Conservation (phyloP, 2,329 filamentous ascomycete species). For the Verticillium nonalfalfae region DNA sequence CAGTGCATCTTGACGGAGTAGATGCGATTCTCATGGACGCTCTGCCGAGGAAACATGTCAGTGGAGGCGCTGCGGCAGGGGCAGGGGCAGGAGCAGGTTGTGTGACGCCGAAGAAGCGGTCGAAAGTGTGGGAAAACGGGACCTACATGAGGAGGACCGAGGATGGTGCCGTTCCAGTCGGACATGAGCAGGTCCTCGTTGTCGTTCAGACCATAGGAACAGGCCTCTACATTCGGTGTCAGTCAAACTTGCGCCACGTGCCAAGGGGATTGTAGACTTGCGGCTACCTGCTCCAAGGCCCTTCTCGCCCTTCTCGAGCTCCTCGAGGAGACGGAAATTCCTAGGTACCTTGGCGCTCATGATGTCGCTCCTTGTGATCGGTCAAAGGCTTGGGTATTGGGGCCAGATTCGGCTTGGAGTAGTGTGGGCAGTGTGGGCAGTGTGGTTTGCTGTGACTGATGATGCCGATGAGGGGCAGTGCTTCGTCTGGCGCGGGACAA, state of each 20-base stretch:
- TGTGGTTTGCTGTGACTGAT: constrained; percentile 5
- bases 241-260: neutral
- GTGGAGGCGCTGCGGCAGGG: constrained; percentile 3
- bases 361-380: constrained; percentile 4
- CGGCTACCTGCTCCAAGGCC: constrained; percentile 77
- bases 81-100: neutral
- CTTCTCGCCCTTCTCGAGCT: constrained; percentile 99
- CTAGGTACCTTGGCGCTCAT: constrained; percentile 65
- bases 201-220: constrained; percentile 93
- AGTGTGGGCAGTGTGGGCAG: neutral
- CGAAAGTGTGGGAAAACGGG: constrained; percentile 10
- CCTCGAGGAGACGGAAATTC: constrained; percentile 94
- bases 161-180: constrained; percentile 97
- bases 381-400: neutral
- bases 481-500: neutral
- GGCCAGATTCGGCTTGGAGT: neutral
- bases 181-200: constrained; percentile 94
- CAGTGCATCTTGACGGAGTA: constrained; percentile 98
- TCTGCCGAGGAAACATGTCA: constrained; percentile 41
- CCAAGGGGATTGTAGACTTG: constrained; percentile 1
- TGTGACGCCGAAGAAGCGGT: neutral
- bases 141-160: constrained; percentile 89
- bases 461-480: constrained; percentile 4
- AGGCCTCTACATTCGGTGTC: constrained; percentile 62
- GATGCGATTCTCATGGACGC: constrained; percentile 96